Evolutionary conservation across 1,139 yeast species (phyloP), one percentile per base, ranked within the genome.

Genomic region (Hemisphaericaspora subhashii): DNA sequence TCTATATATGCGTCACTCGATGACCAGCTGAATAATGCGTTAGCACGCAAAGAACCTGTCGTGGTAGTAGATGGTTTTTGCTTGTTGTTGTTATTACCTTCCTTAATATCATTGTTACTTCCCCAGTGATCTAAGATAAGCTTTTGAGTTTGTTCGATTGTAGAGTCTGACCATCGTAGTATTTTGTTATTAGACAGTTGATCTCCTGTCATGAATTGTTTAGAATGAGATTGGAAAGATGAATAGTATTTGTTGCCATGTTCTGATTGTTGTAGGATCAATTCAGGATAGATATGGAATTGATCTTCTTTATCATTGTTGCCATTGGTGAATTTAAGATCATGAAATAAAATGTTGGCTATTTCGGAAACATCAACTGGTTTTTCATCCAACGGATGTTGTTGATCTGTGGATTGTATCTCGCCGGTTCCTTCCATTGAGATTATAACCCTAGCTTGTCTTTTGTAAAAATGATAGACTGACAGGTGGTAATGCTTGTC

Each of bases 1-100:
- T 57, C 60, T 9, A 70, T 60, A 42, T 68, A 68, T 8, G 65
- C 58, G 39, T 71, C 76, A 15, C 68, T 64, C 0, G 76, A 68
- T 6, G 75, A 67, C 77, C 77, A 72, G 35, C 64, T 59, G 42
- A 72, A 72, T 33, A 71, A 55, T 13, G 68, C 62, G 45, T 61
- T 65, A n/a, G 66, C 60, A 1, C 58, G 41, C 3, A n/a, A 13
- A 1, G 17, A n/a, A 18, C 24, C 24, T 15, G 33, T 31, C 12
- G 36, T 22, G 34, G 34, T 41, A 41, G 27, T 52, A 57, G 1
- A 46, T 35, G 10, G 50, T 50, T 24, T 51, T 48, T n/a, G n/a
- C n/a, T n/a, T n/a, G n/a, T n/a, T n/a, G n/a, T 22, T 31, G 7
- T 31, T 17, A 12, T 22, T 3, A 21, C 11, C 35, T 23, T 31